Conservation (phyloP, 2,329 filamentous ascomycete species). For the Lachnellula arida region DNA sequence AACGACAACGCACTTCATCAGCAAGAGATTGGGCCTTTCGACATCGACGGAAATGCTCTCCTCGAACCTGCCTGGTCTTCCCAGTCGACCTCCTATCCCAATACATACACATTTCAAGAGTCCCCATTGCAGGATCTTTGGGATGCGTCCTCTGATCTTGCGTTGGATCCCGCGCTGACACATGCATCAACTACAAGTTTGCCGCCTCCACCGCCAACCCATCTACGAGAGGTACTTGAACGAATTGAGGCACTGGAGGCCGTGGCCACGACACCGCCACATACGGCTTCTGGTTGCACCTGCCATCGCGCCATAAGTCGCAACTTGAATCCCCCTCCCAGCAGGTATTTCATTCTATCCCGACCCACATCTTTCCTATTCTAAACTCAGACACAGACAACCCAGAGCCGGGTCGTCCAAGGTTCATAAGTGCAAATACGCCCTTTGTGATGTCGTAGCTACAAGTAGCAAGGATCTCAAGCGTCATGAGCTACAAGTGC, state of each 20-base stretch:
- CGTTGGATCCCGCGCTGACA: too few species aligned
- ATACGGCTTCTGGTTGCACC: background rate
- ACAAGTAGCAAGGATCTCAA: background rate
- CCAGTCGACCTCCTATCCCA: too few species aligned
- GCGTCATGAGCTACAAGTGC: background rate
- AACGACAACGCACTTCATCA: too few species aligned
- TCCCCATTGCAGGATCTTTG: too few species aligned
- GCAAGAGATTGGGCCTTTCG: too few species aligned
- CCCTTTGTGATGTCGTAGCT: background rate
- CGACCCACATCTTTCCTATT: background rate
- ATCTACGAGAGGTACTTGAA: background rate
- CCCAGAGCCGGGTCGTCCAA: background rate
- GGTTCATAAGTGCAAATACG: background rate
- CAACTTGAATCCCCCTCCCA: background rate
- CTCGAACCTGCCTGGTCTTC: too few species aligned
- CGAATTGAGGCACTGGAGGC: background rate
- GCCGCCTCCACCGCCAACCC: too few species aligned
- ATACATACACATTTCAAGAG: too few species aligned
- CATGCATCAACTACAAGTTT: too few species aligned
- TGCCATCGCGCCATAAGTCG: background rate
- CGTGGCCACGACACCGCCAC: background rate
- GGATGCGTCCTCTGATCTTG: too few species aligned
- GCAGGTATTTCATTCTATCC: too few species aligned
- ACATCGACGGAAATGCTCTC: too few species aligned
- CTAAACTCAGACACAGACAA: background rate